phyloP scores from a whole-genome alignment of 2,329 filamentous ascomycete species.

The Talaromyces marneffei region DNA sequence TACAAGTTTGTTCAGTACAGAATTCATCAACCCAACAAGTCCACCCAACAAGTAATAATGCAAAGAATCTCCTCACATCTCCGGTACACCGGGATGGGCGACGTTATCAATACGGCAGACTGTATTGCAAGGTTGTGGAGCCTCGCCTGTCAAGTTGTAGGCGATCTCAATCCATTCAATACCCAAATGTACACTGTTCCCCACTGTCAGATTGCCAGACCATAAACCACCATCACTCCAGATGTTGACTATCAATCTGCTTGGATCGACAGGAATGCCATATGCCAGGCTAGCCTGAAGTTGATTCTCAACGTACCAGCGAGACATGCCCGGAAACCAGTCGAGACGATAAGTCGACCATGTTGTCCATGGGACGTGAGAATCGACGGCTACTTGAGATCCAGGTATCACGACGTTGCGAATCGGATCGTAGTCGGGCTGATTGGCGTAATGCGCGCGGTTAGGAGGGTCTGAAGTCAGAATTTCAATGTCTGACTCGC shows the following conservation, averaged over 20 bases:
- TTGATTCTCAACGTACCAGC: conserved; percentile 34
- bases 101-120: conserved; percentile 22
- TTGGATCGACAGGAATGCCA: conserved; percentile 32
- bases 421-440: conserved; percentile 36
- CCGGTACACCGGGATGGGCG: conserved; percentile 8
- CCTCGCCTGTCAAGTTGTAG: conserved; percentile 30
- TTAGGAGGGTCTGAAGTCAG: conserved; percentile 43
- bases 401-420: conserved; percentile 30
- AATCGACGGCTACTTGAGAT: conserved; percentile 24
- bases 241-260: conserved; percentile 36
- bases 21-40: background rate
- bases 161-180: conserved; percentile 40
- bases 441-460: conserved; percentile 40
- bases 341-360: conserved; percentile 40
- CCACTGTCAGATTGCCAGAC: conserved; percentile 37
- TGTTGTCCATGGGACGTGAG: conserved; percentile 34
- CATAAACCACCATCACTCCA: conserved; percentile 41
- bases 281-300: conserved; percentile 29
- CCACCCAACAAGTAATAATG: background rate
- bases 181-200: conserved; percentile 33
- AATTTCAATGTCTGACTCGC: conserved; percentile 52
- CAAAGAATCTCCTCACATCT: background rate
- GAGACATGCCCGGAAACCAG: conserved; percentile 32
- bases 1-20: background rate
- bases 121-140: conserved; percentile 6